phyloP scores from a whole-genome alignment of 768 basidiomycete genomes.

The Pisolithus microcarpus region DNA sequence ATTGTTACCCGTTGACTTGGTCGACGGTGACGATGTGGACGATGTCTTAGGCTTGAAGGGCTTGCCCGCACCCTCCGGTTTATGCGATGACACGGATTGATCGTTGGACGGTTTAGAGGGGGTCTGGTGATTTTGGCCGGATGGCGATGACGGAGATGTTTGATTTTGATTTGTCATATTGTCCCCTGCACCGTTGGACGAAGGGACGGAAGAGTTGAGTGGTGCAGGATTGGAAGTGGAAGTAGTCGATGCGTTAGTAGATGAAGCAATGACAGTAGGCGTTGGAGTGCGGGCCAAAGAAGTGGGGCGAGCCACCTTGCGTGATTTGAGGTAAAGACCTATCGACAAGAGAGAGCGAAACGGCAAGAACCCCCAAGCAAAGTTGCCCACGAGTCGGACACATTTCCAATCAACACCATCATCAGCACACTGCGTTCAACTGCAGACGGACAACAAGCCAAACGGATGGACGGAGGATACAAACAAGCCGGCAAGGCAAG shows the following conservation, averaged over 20 bases:
- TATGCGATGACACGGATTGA: conserved; percentile 21
- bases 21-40: conserved; percentile 6
- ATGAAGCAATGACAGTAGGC: conserved; percentile 25
- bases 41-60: conserved; percentile 19
- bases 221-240: not conserved
- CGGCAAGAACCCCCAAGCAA: conserved; percentile 19
- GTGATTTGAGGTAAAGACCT: conserved; percentile 85
- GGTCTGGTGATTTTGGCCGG: conserved; percentile 25
- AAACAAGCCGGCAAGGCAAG: conserved; percentile 5
- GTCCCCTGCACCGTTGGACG: conserved; percentile 28
- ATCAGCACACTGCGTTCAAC: conserved; percentile 28
- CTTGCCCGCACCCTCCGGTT: conserved; percentile 19
- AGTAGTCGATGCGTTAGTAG: conserved; percentile 9
- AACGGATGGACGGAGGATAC: conserved; percentile 1
- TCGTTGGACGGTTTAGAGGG: conserved; percentile 19
- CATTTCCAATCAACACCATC: conserved; percentile 27
- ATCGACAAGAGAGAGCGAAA: conserved; percentile 19
- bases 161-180: conserved; percentile 32
- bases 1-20: not conserved
- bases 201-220: conserved; percentile 21
- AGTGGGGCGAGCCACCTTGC: conserved; percentile 66
- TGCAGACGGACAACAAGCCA: conserved; percentile 25
- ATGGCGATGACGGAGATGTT: conserved; percentile 20
- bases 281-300: conserved; percentile 42
- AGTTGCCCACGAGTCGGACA: conserved; percentile 31